Conservation (phyloP, 2,329 filamentous ascomycete genomes). For the Colletotrichum truncatum region DNA sequence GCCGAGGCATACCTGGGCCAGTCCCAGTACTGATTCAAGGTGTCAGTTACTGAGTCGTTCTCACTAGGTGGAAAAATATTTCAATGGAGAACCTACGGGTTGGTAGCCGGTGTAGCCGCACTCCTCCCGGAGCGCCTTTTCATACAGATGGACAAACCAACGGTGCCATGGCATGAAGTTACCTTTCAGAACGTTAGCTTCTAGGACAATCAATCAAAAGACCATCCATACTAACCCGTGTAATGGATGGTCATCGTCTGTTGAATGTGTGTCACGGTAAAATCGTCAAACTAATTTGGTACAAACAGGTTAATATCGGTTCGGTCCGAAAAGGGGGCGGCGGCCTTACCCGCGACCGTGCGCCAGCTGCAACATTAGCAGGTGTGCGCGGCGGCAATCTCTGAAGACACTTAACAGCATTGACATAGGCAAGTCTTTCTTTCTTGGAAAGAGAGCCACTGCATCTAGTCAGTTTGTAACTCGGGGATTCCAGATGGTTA, state of each 20-base stretch:
- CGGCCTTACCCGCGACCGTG: slow-evolving; percentile 56
- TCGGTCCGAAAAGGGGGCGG: slow-evolving; percentile 53
- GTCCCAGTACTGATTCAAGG: slow-evolving; percentile 42
- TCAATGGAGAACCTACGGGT: slow-evolving; percentile 6
- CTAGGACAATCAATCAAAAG: fast-evolving
- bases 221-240: not conserved
- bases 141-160: slow-evolving; percentile 23
- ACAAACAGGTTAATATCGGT: not conserved
- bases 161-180: slow-evolving; percentile 32
- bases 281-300: slow-evolving; percentile 24
- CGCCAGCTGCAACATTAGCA: slow-evolving; percentile 48
- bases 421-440: slow-evolving; percentile 51
- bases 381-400: slow-evolving; percentile 45
- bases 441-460: slow-evolving; percentile 41
- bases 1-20: slow-evolving; percentile 46
- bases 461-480: not conserved
- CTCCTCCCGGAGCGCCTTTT: slow-evolving; percentile 30
- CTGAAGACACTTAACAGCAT: slow-evolving; percentile 56
- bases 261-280: slow-evolving; percentile 29
- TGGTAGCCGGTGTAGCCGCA: slow-evolving; percentile 33
- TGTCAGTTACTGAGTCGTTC: not conserved
- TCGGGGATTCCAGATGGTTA: not conserved
- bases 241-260: slow-evolving; percentile 15
- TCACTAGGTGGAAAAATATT: not conserved
- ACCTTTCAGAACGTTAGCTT: not conserved